A percentile compares a stretch with the other conserved stretches of the same genome.
Conservation (phyloP, 768 basidiomycete species). For the Udeniomyces megalosporus region DNA sequence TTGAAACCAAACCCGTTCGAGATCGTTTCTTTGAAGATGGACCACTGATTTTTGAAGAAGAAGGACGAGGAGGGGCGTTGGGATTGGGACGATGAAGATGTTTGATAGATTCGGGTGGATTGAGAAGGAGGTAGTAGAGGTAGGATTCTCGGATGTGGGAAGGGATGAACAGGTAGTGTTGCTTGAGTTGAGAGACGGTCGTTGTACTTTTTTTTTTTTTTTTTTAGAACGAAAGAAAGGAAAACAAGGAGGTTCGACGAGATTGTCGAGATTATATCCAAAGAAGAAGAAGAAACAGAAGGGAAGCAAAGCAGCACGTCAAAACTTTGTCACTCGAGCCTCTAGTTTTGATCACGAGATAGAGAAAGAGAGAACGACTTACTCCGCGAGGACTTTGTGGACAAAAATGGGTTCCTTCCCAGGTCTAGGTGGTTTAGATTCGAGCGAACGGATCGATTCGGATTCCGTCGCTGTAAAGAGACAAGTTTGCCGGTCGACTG, state of each 20-base stretch:
- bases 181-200: conserved; percentile 74
- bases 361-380: conserved; percentile 23
- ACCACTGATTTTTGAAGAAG: not conserved
- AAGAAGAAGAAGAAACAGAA: not conserved
- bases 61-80: conserved; percentile 21
- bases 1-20: conserved; percentile 5
- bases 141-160: conserved; percentile 88
- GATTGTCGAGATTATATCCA: not conserved
- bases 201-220: conserved; percentile 49
- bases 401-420: conserved; percentile 81
- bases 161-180: conserved; percentile 79
- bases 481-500: conserved; percentile 73
- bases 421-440: conserved; percentile 49
- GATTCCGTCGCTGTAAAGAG: conserved; percentile 94
- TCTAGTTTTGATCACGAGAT: too few species aligned
- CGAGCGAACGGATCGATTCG: conserved; percentile 62
- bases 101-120: conserved; percentile 65
- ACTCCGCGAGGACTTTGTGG: conserved; percentile 61
- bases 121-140: conserved; percentile 70
- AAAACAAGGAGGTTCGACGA: not conserved
- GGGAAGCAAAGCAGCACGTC: not conserved
- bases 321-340: too few species aligned
- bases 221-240: not conserved
- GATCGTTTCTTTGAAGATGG: conserved; percentile 8
- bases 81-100: conserved; percentile 40